phyloP scores from a whole-genome alignment of 805 yeast genomes.

The Barnettozyma californica region DNA sequence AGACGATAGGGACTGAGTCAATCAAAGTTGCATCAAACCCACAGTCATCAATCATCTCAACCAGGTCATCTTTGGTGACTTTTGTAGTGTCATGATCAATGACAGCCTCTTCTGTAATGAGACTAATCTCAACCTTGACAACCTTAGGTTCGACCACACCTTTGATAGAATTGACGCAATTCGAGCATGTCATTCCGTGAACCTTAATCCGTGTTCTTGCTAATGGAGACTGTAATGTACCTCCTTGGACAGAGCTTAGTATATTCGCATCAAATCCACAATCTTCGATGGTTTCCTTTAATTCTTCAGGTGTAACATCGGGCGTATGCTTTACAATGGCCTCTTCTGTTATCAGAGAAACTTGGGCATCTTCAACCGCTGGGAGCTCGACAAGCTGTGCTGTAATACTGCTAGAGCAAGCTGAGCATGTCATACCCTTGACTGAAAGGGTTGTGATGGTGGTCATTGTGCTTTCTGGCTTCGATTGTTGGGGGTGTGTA shows the following conservation, averaged over 20 bases:
- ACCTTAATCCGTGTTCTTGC: conserved; percentile 16
- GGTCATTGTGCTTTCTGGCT: neutral
- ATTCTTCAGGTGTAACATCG: conserved; percentile 23
- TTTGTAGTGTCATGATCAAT: conserved; percentile 40
- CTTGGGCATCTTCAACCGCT: conserved; percentile 52
- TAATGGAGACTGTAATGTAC: neutral
- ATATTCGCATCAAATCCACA: conserved; percentile 45
- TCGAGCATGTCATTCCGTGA: conserved; percentile 85
- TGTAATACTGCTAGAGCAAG: conserved; percentile 69
- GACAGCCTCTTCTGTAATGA: conserved; percentile 69
- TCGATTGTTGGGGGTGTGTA: neutral
- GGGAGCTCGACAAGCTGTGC: conserved; percentile 42
- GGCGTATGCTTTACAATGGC: conserved; percentile 51
- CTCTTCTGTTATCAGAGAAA: conserved; percentile 73
- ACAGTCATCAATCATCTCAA: conserved; percentile 59
- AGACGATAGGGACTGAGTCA: conserved; percentile 3
- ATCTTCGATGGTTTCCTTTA: conserved; percentile 58
- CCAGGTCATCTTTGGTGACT: conserved; percentile 29
- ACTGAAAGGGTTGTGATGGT: conserved; percentile 18
- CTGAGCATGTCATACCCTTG: conserved; percentile 87
- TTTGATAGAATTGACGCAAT: conserved; percentile 69
- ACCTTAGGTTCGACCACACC: conserved; percentile 47
- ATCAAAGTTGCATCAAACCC: conserved; percentile 56
- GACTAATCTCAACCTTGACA: conserved; percentile 52
- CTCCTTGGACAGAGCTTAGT: conserved; percentile 1